phyloP scores from a whole-genome alignment of 2,329 filamentous ascomycete genomes.

The Clonostachys byssicola region DNA sequence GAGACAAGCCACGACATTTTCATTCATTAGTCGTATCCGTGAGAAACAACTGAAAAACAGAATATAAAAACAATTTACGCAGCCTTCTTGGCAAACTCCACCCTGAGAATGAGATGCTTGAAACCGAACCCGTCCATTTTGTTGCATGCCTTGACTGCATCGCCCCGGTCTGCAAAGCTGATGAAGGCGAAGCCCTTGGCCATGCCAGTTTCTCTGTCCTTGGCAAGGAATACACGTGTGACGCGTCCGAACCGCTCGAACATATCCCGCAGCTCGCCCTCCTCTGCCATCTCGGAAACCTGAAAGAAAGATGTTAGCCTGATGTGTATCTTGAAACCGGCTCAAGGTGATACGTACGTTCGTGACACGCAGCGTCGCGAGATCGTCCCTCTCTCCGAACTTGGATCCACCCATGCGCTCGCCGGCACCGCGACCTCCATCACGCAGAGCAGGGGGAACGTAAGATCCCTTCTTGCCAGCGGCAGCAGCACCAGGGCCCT shows the following conservation, averaged over 20 bases:
- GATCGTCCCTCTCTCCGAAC: constrained; percentile 88
- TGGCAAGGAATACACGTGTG: constrained; percentile 94
- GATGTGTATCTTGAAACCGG: not conserved
- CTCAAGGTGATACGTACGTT: constrained; percentile 66
- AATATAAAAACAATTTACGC: constrained; percentile 14
- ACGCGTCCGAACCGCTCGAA: constrained; percentile 97
- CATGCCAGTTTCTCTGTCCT: constrained; percentile 92
- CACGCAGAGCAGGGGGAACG: constrained; percentile 87
- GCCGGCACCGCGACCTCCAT: constrained; percentile 53
- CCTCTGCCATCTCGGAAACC: constrained; percentile 97
- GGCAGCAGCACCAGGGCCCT: constrained; percentile 42
- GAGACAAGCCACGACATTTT: too few species aligned
- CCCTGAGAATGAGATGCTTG: constrained; percentile 80
- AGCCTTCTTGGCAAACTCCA: constrained; percentile 83
- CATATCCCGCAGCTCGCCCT: constrained; percentile 92
- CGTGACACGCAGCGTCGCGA: constrained; percentile 93
- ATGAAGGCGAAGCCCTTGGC: constrained; percentile 99
- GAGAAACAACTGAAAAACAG: too few species aligned
- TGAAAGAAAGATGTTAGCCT: constrained; percentile 30
- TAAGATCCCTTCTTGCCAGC: constrained; percentile 76
- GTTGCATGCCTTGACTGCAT: constrained; percentile 88
- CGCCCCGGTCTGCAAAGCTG: constrained; percentile 85
- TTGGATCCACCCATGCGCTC: constrained; percentile 82
- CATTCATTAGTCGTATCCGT: too few species aligned
- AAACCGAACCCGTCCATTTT: constrained; percentile 98